Evolutionary conservation across 2,329 filamentous ascomycete genomes (phyloP), one percentile per base, ranked within the genome.

Genomic region (Xylaria hypoxylon): DNA sequence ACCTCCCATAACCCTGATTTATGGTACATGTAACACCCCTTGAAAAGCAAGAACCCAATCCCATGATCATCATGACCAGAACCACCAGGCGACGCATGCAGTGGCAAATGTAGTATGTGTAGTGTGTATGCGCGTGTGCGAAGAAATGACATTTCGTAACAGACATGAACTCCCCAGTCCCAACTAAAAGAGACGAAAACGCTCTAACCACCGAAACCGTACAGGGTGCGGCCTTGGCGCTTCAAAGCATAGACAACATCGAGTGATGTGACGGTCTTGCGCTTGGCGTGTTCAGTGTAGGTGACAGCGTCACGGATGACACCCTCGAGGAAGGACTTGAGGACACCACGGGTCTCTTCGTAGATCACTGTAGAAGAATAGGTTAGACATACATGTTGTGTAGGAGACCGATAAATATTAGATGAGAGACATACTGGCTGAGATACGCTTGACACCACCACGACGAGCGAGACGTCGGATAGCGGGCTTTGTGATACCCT

Each of bases 401-500:
- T 6, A 13, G 13, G 17, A 7, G 13, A 26, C 13, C 2, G 10
- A 40, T 19, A 10, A 15, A 15, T 35, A 45, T 42, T 45, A 26
- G 31, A 26, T 2, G 24, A 40, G 22, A n/a, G 15, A 40, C 87
- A 81, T 89, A 92, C 90, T 96, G 82, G 94, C 94, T 79, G 94
- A 97, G 79, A 97, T 97, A 97, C 94, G 94, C 93, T 97, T 97
- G 89, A 97, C 94, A 95, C 94, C 94, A 84, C 94, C 94, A 96
- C 94, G 94, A 86, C 94, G 94, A 73, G 94, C 94, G 81, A 97
- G 94, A 96, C 94, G 94, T 79, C 94, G 92, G 85, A 97, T 97
- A 78, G 94, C 94, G 78, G 94, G 94, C 92, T 97, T 97, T 80
- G 94, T 97, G 81, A 97, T 97, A 86, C 94, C 94, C 87, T 97